Percentiles rank a stretch among this genome's conserved stretches.
phyloP scores from a whole-genome alignment of 2,329 filamentous ascomycete genomes.

The Colletotrichum sp. region DNA sequence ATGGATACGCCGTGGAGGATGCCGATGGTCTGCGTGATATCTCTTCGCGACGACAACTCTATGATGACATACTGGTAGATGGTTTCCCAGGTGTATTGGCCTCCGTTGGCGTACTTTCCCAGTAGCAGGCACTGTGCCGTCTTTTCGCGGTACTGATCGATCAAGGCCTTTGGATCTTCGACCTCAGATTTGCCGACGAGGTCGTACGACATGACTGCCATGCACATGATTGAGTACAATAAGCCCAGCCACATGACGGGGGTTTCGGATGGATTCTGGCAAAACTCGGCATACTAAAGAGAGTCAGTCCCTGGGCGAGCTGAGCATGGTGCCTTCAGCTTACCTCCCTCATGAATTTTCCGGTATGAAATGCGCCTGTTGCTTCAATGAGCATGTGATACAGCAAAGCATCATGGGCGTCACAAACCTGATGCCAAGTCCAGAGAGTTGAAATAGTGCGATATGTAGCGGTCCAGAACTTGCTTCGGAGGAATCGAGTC shows the following conservation, averaged over 20 bases:
- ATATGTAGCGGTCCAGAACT: slow-evolving; percentile 37
- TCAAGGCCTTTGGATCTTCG: neutral
- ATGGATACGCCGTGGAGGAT: neutral
- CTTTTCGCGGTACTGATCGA: slow-evolving; percentile 29
- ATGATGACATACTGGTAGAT: slow-evolving; percentile 37
- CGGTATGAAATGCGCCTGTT: neutral
- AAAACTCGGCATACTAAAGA: slow-evolving; percentile 48
- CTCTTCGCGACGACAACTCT: slow-evolving; percentile 31
- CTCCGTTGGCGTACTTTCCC: slow-evolving; percentile 46
- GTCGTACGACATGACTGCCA: slow-evolving; percentile 32
- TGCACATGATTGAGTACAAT: slow-evolving; percentile 49
- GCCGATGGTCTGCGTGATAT: neutral
- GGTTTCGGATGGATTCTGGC: slow-evolving; percentile 38
- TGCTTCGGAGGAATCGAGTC: slow-evolving; percentile 35
- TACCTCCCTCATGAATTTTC: neutral
- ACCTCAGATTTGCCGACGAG: slow-evolving; percentile 5
- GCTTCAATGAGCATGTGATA: neutral
- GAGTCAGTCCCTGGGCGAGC: neutral
- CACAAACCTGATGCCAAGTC: slow-evolving; percentile 19
- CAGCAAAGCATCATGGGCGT: neutral
- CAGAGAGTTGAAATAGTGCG: slow-evolving; percentile 40
- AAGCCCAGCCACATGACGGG: slow-evolving; percentile 52
- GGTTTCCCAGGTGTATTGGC: slow-evolving; percentile 45
- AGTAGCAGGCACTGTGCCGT: slow-evolving; percentile 41
- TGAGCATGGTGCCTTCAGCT: neutral